Percentiles rank a stretch among this genome's conserved stretches.
phyloP scores from a whole-genome alignment of 331 rosid genomes.

The Phaseolus coccineus region DNA sequence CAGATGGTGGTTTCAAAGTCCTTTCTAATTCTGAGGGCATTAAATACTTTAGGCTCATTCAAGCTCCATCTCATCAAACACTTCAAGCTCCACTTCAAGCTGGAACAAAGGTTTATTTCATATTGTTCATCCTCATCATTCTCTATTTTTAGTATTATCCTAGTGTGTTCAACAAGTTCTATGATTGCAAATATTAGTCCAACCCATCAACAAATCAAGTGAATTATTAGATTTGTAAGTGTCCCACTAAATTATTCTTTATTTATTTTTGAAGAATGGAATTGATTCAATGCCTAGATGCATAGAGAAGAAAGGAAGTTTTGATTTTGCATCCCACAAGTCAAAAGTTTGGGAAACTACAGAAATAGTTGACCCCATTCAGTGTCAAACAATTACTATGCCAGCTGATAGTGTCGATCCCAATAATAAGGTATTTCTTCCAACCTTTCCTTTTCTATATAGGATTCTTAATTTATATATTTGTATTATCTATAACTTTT shows the following conservation, averaged over 20 bases:
- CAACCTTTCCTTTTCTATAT: neutral
- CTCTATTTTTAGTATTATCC: slow-evolving; percentile 1
- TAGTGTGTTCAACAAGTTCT: slow-evolving; percentile 14
- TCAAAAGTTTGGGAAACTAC: slow-evolving; percentile 53
- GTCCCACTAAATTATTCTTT: slow-evolving; percentile 8
- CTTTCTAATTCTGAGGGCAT: slow-evolving; percentile 77
- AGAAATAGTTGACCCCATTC: slow-evolving; percentile 61
- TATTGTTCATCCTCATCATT: neutral
- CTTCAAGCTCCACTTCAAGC: slow-evolving; percentile 57
- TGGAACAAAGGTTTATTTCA: slow-evolving; percentile 60
- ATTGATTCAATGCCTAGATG: slow-evolving; percentile 52
- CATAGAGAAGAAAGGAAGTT: slow-evolving; percentile 57
- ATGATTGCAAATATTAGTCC: slow-evolving; percentile 54
- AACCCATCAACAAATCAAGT: neutral
- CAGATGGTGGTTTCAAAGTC: slow-evolving; percentile 73
- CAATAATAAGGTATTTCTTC: slow-evolving; percentile 52
- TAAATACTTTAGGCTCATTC: slow-evolving; percentile 59
- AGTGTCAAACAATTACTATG: slow-evolving; percentile 56
- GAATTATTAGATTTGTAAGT: neutral
- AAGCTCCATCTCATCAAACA: slow-evolving; percentile 56
- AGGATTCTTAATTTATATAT: slow-evolving; percentile 1
- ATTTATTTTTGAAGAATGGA: slow-evolving; percentile 49
- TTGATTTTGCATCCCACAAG: slow-evolving; percentile 55
- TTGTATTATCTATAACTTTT: no score
- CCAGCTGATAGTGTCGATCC: slow-evolving; percentile 51